Conservation (phyloP, 2,329 filamentous ascomycete genomes). For the Xylaria sp. region DNA sequence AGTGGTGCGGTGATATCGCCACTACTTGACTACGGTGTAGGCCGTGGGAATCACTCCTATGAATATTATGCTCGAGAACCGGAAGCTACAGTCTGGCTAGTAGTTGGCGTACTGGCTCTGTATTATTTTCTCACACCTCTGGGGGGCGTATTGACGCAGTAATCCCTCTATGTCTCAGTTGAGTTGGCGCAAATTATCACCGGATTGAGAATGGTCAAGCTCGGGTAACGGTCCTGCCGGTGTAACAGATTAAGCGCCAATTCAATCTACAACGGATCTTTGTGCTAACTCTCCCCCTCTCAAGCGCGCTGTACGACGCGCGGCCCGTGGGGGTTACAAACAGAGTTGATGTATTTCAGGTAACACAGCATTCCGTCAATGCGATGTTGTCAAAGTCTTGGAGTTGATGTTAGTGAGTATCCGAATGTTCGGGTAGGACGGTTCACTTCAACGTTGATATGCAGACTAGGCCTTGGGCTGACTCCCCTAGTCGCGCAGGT, state of each 20-base stretch:
- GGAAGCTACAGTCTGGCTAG: background rate
- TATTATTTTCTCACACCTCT: background rate
- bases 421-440: conserved; percentile 7
- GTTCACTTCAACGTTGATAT: background rate
- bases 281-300: background rate
- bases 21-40: background rate
- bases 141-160: background rate
- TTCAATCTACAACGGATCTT: conserved; percentile 4
- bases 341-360: conserved; percentile 2
- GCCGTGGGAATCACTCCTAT: background rate
- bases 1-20: background rate
- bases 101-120: background rate
- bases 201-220: conserved; percentile 6
- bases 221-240: background rate
- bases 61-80: background rate
- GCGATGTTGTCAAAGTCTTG: background rate
- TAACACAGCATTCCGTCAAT: conserved; percentile 6
- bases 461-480: conserved; percentile 1
- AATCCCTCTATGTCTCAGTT: background rate
- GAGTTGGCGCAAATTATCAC: conserved; percentile 8
- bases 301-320: conserved; percentile 35
- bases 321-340: conserved; percentile 18
- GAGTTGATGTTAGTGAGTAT: background rate
- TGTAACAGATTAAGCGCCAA: conserved; percentile 34
- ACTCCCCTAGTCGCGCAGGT: background rate